These are phyloP conservation scores for Singerocomus inundabilis DNA, from an alignment of 1,284 basidiomycete species.

Conservation along the genomic window DNA sequence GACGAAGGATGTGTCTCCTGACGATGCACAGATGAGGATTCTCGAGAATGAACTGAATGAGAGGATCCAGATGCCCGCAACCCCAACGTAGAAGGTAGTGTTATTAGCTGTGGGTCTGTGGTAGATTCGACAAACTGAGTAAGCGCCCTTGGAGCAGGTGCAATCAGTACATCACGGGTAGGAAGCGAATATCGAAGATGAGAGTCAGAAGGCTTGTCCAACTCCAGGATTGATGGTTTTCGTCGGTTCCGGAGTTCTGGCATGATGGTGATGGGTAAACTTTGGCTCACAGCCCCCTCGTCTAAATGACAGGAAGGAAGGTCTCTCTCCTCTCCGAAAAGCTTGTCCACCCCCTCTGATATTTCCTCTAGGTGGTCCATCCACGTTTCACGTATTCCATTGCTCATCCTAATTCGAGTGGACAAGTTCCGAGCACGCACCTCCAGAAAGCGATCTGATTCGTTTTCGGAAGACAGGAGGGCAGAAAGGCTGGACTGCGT, in stretches of 20 bases:
- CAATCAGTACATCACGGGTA: conserved; percentile 52
- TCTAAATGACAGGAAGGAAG: conserved; percentile 8
- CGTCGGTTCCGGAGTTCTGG: conserved; percentile 36
- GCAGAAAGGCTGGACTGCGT: conserved; percentile 61
- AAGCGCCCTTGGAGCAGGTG: conserved; percentile 67
- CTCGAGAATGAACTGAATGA: conserved; percentile 29
- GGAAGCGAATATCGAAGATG: conserved; percentile 52
- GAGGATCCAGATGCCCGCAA: conserved; percentile 46
- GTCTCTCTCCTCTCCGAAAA: conserved; percentile 38
- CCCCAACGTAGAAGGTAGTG: conserved; percentile 69
- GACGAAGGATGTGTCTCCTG: conserved; percentile 15
- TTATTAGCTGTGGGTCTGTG: conserved; percentile 49
- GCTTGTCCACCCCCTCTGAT: conserved; percentile 54
- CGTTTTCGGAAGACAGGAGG: conserved; percentile 39
- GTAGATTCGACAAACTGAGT: conserved; percentile 68
- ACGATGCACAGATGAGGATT: neutral
- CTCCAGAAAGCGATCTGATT: conserved; percentile 43
- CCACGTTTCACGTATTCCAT: conserved; percentile 52
- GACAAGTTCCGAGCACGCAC: conserved; percentile 49
- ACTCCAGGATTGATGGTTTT: conserved; percentile 49
- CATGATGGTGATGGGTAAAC: conserved; percentile 46
- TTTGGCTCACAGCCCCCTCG: conserved; percentile 47
- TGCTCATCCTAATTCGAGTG: conserved; percentile 46
- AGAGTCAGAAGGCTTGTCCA: conserved; percentile 30
- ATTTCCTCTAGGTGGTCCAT: conserved; percentile 68